Evolutionary conservation across 768 basidiomycete genomes (phyloP).

Genomic region (Lactifluus piperatus): DNA sequence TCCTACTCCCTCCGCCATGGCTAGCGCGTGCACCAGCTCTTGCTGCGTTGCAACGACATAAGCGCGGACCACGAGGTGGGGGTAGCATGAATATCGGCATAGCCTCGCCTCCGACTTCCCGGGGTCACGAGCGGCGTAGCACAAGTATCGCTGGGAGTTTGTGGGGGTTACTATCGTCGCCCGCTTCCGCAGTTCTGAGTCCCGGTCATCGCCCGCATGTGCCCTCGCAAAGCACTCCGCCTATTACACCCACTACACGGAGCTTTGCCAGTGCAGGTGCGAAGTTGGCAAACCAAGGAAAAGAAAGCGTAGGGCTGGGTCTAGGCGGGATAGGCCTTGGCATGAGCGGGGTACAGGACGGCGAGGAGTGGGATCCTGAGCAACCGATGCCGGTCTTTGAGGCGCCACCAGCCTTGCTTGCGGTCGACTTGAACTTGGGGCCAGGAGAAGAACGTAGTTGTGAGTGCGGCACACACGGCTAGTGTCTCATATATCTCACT

Average conservation of each 20-base stretch:
- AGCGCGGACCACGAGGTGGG: conserved; percentile 50
- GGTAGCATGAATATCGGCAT: conserved; percentile 75
- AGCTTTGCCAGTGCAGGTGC: conserved; percentile 10
- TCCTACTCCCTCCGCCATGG: conserved; percentile 43
- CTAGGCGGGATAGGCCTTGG: conserved; percentile 23
- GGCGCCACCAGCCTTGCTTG: conserved; percentile 78
- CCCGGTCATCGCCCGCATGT: conserved; percentile 22
- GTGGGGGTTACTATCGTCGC: conserved; percentile 29
- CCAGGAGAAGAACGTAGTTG: conserved; percentile 85
- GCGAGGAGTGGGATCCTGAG: conserved; percentile 51
- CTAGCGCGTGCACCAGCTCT: conserved; percentile 38
- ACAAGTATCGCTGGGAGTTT: conserved; percentile 43
- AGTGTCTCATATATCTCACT: background rate
- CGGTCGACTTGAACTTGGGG: conserved; percentile 70
- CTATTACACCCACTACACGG: conserved; percentile 10
- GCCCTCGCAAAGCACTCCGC: conserved; percentile 19
- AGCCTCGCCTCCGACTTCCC: conserved; percentile 27
- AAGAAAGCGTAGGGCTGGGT: conserved; percentile 27
- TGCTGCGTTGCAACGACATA: conserved; percentile 41
- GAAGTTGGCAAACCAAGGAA: conserved; percentile 2
- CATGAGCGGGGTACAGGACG: conserved; percentile 13
- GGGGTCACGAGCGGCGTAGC: conserved; percentile 39
- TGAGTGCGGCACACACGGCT: conserved; percentile 32
- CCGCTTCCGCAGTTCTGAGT: conserved; percentile 11
- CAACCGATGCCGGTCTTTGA: conserved; percentile 76